Evolutionary conservation across 495 filamentous ascomycete genomes (phyloP), one percentile per base, ranked within the genome.

Genomic region (Pseudomonodictys pantanalensis): DNA sequence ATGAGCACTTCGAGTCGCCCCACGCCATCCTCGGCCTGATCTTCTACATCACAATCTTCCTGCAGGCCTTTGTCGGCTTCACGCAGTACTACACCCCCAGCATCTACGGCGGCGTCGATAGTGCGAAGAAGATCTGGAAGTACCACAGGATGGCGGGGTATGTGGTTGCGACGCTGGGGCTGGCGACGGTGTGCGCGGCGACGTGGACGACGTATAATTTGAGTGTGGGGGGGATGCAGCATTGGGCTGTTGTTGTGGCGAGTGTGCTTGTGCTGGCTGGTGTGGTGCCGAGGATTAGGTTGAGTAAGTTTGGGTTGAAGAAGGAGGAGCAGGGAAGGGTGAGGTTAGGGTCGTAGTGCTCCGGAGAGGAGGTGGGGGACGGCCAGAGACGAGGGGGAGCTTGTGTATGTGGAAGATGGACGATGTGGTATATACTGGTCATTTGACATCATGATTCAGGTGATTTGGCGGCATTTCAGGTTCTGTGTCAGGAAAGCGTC

Each of bases 121-220:
- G 83, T 0, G 92, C 90, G 26, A 95, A 91, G 78, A 76, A 73
- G 32, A 61, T 93, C 29, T 97, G 91, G 76, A 96, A 95, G 69
- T 96, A 91, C 65, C 92, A 97, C 72, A 83, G 92, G 12, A 73
- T 77, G 54, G 77, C 75, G n/a, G 92, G 92, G 17, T 97, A 97
- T 72, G 62, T 83, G 32, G 72, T 91, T 59, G 68, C 95, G 45
- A 56, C 84, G 47, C 55, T 92, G 69, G 79, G 87, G 64, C 74
- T 93, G 64, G 83, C 81, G 26, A 92, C 91, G 10, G 79, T 96
- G 33, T 72, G 78, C 50, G 86, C 86, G 54, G 90, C 92, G 7
- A 89, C 83, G 41, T 78, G 86, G 77, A 95, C 91, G 33, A 72
- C 77, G 18, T 95, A 85, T 68, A 86, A 82, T 60, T 57, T 81